These are phyloP conservation scores for Amylostereum areolatum DNA, from an alignment of 1,284 basidiomycete genomes.

Conservation along the genomic window DNA sequence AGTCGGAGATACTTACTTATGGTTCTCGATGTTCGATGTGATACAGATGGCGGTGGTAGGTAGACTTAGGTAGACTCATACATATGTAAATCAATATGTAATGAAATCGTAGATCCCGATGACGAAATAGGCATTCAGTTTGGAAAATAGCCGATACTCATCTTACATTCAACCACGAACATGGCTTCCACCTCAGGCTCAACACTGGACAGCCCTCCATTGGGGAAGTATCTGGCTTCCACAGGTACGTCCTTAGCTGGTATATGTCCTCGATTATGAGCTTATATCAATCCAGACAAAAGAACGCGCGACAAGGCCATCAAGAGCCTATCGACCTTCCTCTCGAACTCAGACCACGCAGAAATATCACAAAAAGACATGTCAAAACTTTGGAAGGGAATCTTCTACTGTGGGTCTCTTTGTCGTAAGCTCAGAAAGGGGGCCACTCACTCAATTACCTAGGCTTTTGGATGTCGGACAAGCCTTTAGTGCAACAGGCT, in stretches of 20 bases:
- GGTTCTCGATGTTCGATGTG: conserved; percentile 1
- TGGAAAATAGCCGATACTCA: background rate
- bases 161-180: background rate
- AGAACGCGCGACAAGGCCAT: conserved; percentile 86
- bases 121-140: conserved; percentile 2
- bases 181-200: conserved; percentile 9
- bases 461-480: conserved; percentile 99
- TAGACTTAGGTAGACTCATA: background rate
- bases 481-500: conserved; percentile 92
- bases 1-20: too few relatives aligned
- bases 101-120: background rate
- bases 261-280: conserved; percentile 7
- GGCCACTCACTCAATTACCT: background rate
- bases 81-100: too few relatives aligned
- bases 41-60: background rate
- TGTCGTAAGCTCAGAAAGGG: background rate
- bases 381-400: conserved; percentile 93
- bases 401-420: conserved; percentile 82
- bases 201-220: conserved; percentile 38
- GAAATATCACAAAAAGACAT: conserved; percentile 70
- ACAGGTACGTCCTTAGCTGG: conserved; percentile 53
- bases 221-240: conserved; percentile 88
- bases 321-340: conserved; percentile 68
- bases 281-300: conserved; percentile 58
- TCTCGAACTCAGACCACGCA: conserved; percentile 57